A percentile compares a stretch with the other conserved stretches of the same genome.
These are phyloP conservation scores for Ophiostoma perfectum DNA, from an alignment of 2,329 filamentous ascomycete species.

Conservation along the genomic window DNA sequence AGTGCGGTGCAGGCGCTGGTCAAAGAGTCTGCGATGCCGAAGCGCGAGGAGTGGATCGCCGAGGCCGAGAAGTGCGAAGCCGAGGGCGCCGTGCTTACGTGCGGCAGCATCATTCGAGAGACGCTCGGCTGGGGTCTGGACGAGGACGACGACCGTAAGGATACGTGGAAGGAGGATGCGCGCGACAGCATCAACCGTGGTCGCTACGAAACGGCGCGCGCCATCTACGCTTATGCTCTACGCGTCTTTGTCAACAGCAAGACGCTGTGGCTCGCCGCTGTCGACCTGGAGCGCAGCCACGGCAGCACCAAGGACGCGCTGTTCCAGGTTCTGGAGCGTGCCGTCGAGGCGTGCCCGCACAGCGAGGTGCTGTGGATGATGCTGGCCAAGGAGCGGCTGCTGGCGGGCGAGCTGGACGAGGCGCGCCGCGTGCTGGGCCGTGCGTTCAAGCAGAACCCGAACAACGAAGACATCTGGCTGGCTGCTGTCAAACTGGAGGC, in stretches of 20 bases:
- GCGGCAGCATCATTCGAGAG: slow-evolving; percentile 82
- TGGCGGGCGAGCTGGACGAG: slow-evolving; percentile 79
- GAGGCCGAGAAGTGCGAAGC: slow-evolving; percentile 94
- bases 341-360: slow-evolving; percentile 86
- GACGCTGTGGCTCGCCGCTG: slow-evolving; percentile 83
- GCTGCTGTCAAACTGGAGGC: slow-evolving; percentile 94
- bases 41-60: slow-evolving; percentile 92
- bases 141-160: slow-evolving; percentile 92
- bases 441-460: slow-evolving; percentile 90
- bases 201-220: slow-evolving; percentile 82
- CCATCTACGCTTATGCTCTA: slow-evolving; percentile 87
- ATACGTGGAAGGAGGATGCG: slow-evolving; percentile 93
- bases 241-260: slow-evolving; percentile 84
- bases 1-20: slow-evolving; percentile 82
- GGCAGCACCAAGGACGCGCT: slow-evolving; percentile 63
- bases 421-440: slow-evolving; percentile 78
- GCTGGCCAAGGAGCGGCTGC: slow-evolving; percentile 91
- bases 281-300: slow-evolving; percentile 85
- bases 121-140: slow-evolving; percentile 91
- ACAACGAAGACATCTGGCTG: slow-evolving; percentile 97
- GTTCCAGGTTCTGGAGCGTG: slow-evolving; percentile 82
- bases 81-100: slow-evolving; percentile 81
- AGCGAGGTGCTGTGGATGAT: slow-evolving; percentile 93
- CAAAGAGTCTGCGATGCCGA: slow-evolving; percentile 91
- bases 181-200: slow-evolving; percentile 73